A percentile compares a stretch with the other conserved stretches of the same genome.
Conservation (phyloP, 1,284 basidiomycete species). For the Cutaneotrichosporon sp. region DNA sequence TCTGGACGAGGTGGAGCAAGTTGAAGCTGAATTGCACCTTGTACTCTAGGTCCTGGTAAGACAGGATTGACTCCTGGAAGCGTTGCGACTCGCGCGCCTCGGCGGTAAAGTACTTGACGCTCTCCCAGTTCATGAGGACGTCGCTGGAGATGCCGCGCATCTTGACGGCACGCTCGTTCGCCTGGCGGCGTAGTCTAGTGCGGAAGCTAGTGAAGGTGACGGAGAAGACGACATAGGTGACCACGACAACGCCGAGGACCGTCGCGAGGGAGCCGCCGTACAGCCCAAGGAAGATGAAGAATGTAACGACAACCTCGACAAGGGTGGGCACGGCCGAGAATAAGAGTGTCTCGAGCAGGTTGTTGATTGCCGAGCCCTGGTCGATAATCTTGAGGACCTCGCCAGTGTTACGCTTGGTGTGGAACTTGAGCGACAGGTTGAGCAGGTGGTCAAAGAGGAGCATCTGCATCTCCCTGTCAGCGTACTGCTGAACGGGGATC, state of each 20-base stretch:
- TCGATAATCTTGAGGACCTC: slow-evolving; percentile 96
- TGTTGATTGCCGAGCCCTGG: slow-evolving; percentile 96
- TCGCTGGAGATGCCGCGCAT: slow-evolving; percentile 93
- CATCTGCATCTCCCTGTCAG: slow-evolving; percentile 84
- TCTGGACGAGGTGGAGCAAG: slow-evolving; percentile 88
- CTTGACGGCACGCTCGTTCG: slow-evolving; percentile 90
- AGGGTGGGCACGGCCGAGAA: slow-evolving; percentile 93
- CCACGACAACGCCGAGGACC: slow-evolving; percentile 75
- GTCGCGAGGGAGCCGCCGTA: slow-evolving; percentile 77
- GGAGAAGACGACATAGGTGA: slow-evolving; percentile 90
- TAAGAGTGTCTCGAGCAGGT: slow-evolving; percentile 82
- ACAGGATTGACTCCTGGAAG: slow-evolving; percentile 76
- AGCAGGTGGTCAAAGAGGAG: slow-evolving; percentile 91
- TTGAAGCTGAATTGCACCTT: slow-evolving; percentile 89
- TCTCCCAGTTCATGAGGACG: slow-evolving; percentile 95
- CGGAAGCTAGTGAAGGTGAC: slow-evolving; percentile 76
- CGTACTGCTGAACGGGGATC: slow-evolving; percentile 89
- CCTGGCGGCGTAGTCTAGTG: slow-evolving; percentile 82
- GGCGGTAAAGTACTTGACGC: slow-evolving; percentile 96
- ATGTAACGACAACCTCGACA: slow-evolving; percentile 90
- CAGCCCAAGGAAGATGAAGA: slow-evolving; percentile 74
- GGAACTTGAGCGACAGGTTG: slow-evolving; percentile 83
- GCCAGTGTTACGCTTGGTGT: slow-evolving; percentile 91
- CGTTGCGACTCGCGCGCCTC: slow-evolving; percentile 81
- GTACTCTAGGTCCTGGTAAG: slow-evolving; percentile 85